These are phyloP conservation scores for Lepiota subincarnata DNA, from an alignment of 768 basidiomycete species.

Conservation along the genomic window DNA sequence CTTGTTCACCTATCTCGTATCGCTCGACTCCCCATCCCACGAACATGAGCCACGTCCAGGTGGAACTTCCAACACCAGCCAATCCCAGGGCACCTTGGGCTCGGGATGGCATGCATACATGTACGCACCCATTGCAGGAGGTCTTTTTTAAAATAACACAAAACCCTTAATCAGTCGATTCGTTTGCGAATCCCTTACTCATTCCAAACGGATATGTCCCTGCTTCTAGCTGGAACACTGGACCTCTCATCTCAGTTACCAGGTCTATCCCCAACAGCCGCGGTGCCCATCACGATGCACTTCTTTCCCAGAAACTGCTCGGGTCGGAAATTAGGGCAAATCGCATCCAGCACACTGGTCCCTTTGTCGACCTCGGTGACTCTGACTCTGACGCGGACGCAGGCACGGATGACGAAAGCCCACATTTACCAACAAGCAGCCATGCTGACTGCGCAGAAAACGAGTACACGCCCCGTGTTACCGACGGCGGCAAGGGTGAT, in stretches of 20 bases:
- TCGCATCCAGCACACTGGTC: not conserved
- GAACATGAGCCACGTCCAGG: not conserved
- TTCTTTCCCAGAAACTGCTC: not conserved
- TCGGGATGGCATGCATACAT: not conserved
- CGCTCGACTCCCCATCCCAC: not conserved
- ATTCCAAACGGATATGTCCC: not conserved
- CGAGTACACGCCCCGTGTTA: not conserved
- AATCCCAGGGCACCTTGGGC: not conserved
- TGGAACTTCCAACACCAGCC: slow-evolving; percentile 1
- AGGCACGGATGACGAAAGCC: slow-evolving; percentile 2
- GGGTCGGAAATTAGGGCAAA: not conserved
- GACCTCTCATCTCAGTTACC: not conserved
- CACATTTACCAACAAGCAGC: not conserved
- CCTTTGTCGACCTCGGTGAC: not conserved
- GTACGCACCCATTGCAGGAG: not conserved
- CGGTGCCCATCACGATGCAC: not conserved
- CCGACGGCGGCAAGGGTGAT: not conserved
- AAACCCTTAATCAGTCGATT: not conserved
- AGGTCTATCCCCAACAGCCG: not conserved
- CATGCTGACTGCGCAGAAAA: not conserved
- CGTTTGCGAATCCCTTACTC: not conserved
- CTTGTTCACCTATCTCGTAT: not conserved
- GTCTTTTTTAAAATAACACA: not conserved
- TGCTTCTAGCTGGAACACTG: not conserved
- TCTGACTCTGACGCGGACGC: not conserved